Evolutionary conservation across 2,329 filamentous ascomycete species (phyloP).

Genomic region (Chrysosphaeria jannelii): DNA sequence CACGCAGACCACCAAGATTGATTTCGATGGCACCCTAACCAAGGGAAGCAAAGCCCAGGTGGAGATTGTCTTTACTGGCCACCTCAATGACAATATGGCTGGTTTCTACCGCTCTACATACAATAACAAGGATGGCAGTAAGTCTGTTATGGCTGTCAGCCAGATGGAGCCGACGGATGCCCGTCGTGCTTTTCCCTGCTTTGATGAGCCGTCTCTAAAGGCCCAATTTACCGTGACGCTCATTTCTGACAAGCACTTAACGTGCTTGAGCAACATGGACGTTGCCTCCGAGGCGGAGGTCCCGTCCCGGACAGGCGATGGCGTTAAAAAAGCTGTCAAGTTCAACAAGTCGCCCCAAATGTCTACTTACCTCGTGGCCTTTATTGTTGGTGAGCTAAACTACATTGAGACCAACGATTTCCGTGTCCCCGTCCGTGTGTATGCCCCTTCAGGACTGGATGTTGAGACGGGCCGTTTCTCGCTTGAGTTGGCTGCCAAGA

Average conservation of each 20-base stretch:
- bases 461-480: conserved; percentile 83
- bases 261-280: conserved; percentile 93
- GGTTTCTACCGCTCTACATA: conserved; percentile 80
- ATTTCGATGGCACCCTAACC: conserved; percentile 40
- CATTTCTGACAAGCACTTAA: conserved; percentile 67
- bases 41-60: conserved; percentile 53
- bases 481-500: conserved; percentile 63
- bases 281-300: conserved; percentile 52
- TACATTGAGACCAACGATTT: conserved; percentile 80
- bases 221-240: conserved; percentile 76
- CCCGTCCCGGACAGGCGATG: conserved; percentile 26
- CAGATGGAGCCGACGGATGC: conserved; percentile 96
- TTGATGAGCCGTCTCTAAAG: conserved; percentile 86
- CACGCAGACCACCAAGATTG: conserved; percentile 54
- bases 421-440: conserved; percentile 78
- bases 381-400: conserved; percentile 81
- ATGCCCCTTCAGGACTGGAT: conserved; percentile 65
- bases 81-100: conserved; percentile 68
- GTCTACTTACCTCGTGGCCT: conserved; percentile 88
- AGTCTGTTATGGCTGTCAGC: conserved; percentile 60
- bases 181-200: conserved; percentile 77
- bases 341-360: conserved; percentile 83
- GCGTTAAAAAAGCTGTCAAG: conserved; percentile 55
- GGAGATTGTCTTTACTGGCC: conserved; percentile 46
- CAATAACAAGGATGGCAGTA: conserved; percentile 50